Base-by-base conservation (phyloP, 2,329 filamentous ascomycete genomes). In the Aspergillus felis region DNA sequence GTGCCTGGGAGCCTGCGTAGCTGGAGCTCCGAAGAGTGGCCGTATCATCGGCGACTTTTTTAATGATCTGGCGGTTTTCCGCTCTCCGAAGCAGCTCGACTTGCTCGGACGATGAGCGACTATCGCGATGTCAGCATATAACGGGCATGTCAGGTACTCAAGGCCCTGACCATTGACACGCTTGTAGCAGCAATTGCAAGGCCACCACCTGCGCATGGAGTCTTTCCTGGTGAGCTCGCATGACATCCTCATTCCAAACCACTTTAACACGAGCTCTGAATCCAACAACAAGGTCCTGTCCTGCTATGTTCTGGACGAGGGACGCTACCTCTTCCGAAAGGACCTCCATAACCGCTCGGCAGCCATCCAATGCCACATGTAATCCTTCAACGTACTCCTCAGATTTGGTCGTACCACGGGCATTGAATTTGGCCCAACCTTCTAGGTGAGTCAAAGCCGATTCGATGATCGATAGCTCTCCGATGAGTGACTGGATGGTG, bases 141-240 rank as follows among this genome's bases (percentile, higher is more conserved):
- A 10, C 5, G 10, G 3, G 12, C 20, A 47, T 25, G 4, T 22
- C 2, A 47, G 4, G 44, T 20, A 7, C 44, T 24, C 42, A 4
- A 14, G 20, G 42, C 10, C 47, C 65, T 63, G 53, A 76, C 74
- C 73, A 75, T 64, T 75, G 71, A 49, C 69, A 73, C 32, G 71
- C 72, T 56, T 76, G 72, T 24, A 76, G 60, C 51, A 77, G 60
- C 24, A 76, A 54, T 47, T 76, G 73, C 20, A 76, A 61, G 10
- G 74, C 74, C 41, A 68, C 61, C 5, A 76, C 69, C 53, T 76
- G 74, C 22, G 70, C 66, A 27, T 70, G 72, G 48, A 76, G 56
- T 50, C 68, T 64, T 27, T 71, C 66, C 55, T 72, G 66, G 51
- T 76, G 71, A 28, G 64, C 69, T 58, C 61, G 67, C 71, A 76